These are phyloP conservation scores for Oenanthe javanica DNA, from an alignment of 140 eudicot species.

Conservation along the genomic window DNA sequence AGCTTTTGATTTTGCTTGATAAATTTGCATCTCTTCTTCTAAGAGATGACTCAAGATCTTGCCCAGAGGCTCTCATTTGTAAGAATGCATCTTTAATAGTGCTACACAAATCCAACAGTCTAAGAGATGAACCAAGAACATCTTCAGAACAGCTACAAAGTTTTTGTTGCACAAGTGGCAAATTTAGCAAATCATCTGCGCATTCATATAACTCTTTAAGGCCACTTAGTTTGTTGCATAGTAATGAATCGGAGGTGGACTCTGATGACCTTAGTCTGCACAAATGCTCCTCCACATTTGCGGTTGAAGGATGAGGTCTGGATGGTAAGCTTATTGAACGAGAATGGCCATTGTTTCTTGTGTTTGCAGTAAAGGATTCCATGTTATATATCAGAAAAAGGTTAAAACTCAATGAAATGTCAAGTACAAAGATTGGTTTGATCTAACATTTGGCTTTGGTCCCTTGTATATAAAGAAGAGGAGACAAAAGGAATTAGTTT, in stretches of 20 bases:
- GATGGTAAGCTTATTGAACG: background rate
- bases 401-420: background rate
- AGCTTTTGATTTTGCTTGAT: conserved; percentile 11
- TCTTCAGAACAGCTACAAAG: background rate
- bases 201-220: background rate
- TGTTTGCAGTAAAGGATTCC: conserved; percentile 13
- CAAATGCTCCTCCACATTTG: background rate
- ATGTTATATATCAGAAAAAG: conserved; percentile 1
- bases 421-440: background rate
- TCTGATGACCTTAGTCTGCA: background rate
- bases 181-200: background rate
- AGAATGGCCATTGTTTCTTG: background rate
- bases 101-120: background rate
- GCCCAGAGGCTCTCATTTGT: background rate
- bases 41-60: background rate
- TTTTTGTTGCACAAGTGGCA: background rate
- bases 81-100: background rate
- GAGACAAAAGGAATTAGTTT: too few relatives aligned
- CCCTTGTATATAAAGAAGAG: background rate
- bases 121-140: background rate
- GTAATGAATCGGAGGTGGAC: background rate
- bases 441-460: background rate
- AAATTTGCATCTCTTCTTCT: conserved; percentile 10
- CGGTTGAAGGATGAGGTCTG: background rate
- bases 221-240: background rate